Evolutionary conservation across 192 early-diverging fungal genomes (phyloP).

Genomic region (Coemansia interrupta): DNA sequence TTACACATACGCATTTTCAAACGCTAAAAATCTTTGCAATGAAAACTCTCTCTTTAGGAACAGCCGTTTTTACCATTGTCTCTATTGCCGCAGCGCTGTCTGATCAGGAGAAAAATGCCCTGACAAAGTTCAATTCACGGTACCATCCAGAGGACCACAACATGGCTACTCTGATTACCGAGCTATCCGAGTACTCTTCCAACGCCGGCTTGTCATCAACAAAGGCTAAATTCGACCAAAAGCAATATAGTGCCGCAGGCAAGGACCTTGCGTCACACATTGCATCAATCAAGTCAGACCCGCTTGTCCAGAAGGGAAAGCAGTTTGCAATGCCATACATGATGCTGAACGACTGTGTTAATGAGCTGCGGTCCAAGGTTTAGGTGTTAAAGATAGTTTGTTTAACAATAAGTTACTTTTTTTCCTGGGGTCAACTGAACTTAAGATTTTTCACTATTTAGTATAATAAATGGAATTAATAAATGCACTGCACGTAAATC

Average conservation of each 20-base stretch:
- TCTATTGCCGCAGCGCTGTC: conserved; percentile 4
- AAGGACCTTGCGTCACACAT: conserved; percentile 10
- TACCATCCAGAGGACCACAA: conserved; percentile 23
- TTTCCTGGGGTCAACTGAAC: too few species aligned
- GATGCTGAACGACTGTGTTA: conserved; percentile 31
- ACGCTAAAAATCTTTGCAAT: conserved; percentile 1
- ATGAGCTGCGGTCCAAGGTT: conserved; percentile 12
- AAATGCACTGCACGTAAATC: too few species aligned
- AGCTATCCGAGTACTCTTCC: conserved; percentile 25
- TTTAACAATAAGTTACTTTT: too few species aligned
- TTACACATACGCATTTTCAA: neutral
- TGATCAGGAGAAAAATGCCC: conserved; percentile 27
- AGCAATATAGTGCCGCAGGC: conserved; percentile 14
- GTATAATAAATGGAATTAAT: too few species aligned
- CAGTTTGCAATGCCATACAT: conserved; percentile 13
- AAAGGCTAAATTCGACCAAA: conserved; percentile 13
- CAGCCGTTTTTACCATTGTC: conserved; percentile 1
- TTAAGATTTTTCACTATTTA: too few species aligned
- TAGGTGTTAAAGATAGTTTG: neutral
- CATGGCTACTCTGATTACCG: conserved; percentile 2
- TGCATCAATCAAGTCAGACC: conserved; percentile 18
- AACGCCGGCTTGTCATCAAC: conserved; percentile 16
- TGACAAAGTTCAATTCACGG: conserved; percentile 8
- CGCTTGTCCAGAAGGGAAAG: conserved; percentile 24
- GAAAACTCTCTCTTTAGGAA: neutral